Conservation (phyloP, 2,329 filamentous ascomycete genomes). For the Phoma herbarum region DNA sequence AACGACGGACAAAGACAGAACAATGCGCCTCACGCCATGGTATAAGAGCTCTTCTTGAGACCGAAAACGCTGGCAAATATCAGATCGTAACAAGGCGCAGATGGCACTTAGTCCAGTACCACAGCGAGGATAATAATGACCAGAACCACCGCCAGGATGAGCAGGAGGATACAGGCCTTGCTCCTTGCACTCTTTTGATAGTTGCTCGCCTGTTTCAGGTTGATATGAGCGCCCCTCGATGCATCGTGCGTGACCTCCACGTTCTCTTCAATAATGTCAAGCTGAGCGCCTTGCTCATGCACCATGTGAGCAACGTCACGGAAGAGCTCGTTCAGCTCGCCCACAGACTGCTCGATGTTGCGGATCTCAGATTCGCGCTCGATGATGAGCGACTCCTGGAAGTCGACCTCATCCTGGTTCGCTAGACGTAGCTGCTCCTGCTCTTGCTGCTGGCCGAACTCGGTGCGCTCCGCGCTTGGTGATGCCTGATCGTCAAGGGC, state of each 20-base stretch:
- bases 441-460: slow-evolving; percentile 64
- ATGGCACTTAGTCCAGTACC: slow-evolving; percentile 69
- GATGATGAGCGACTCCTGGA: slow-evolving; percentile 93
- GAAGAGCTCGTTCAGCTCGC: slow-evolving; percentile 95
- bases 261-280: slow-evolving; percentile 88
- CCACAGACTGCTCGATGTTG: slow-evolving; percentile 95
- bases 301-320: slow-evolving; percentile 98
- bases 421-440: slow-evolving; percentile 80
- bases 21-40: slow-evolving; percentile 26
- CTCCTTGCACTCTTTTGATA: slow-evolving; percentile 96
- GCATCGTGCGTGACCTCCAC: slow-evolving; percentile 83
- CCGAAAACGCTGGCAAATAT: slow-evolving; percentile 19
- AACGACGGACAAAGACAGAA: background rate
- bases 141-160: slow-evolving; percentile 88
- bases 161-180: slow-evolving; percentile 89
- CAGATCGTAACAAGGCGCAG: slow-evolving; percentile 15
- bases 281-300: slow-evolving; percentile 86
- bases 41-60: slow-evolving; percentile 23
- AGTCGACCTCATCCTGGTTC: slow-evolving; percentile 93
- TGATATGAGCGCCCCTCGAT: slow-evolving; percentile 83
- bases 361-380: slow-evolving; percentile 97
- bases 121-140: slow-evolving; percentile 90
- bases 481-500: slow-evolving; percentile 71
- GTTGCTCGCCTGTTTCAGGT: slow-evolving; percentile 83
- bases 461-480: slow-evolving; percentile 54